Evolutionary conservation across 2,329 filamentous ascomycete species (phyloP), one percentile per base, ranked within the genome.

Genomic region (Apiospora saccharicola): DNA sequence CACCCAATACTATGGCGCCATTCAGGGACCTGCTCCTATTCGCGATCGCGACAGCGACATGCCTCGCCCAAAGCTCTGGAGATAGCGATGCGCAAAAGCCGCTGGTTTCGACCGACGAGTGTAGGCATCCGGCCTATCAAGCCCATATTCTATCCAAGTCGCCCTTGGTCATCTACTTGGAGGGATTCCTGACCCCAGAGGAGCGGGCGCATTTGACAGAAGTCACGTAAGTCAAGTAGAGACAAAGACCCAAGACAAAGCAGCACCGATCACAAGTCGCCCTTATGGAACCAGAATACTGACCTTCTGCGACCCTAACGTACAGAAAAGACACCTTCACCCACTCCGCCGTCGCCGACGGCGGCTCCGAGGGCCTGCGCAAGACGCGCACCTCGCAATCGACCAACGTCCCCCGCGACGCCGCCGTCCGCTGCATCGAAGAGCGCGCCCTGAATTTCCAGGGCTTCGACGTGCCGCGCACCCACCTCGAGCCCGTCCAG

Each of bases 391-490:
- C 82, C 0, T 87, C 85, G 24, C 84, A 85, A 68, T 86, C 85
- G 34, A 85, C 86, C 24, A 83, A 81, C 71, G 78, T 85, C 14
- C 79, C 79, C n/a, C 80, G 81, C 72, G 85, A 86, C 74, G 78
- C 80, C 44, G 77, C 85, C 1, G 85, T 86, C 8, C 80, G 81
- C 34, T 87, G 86, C 78, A 83, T 88, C 75, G 85, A 87, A 74
- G 81, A 83, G 46, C 84, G 86, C 37, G 85, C 86, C 3, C 79
- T 84, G 19, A 75, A 78, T 24, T 86, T 87, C 75, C 86, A 87
- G 71, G 85, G 86, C 72, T 81, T 83, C 72, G 80, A 82, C 74
- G 75, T 79, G 12, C 77, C 81, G 0, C 81, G 79, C 43, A 72
- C 75, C 2, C 80, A 85, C 71, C 80, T 87, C 13, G 85, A 87